A percentile compares a stretch with the other conserved stretches of the same genome.
Evolutionary conservation across 345 rosid genomes (phyloP).

Genomic region (Lagerstroemia speciosa): DNA sequence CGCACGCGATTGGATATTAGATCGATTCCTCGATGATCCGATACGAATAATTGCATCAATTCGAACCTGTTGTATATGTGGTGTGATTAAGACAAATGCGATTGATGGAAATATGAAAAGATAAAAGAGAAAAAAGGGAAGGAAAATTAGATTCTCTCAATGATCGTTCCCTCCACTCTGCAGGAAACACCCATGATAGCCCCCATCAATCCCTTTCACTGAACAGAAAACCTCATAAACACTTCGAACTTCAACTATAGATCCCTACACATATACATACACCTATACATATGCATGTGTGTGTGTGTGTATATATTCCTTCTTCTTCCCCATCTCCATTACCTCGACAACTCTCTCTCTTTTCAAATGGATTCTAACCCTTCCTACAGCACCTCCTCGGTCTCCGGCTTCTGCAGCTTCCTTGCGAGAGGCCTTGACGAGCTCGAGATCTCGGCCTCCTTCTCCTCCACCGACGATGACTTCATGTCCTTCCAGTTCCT

Average conservation of each 20-base stretch:
- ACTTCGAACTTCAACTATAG: background rate
- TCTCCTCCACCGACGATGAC: slow-evolving; percentile 24
- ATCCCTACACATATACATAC: background rate
- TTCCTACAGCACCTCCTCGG: slow-evolving; percentile 22
- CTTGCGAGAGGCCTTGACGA: slow-evolving; percentile 38
- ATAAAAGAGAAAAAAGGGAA: slow-evolving; percentile 13
- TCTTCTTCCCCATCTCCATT: background rate
- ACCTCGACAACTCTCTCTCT: background rate
- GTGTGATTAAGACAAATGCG: background rate
- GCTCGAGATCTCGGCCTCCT: slow-evolving; percentile 25
- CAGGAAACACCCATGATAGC: slow-evolving; percentile 50
- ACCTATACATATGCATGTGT: slow-evolving; percentile 20
- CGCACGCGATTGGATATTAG: too few species aligned
- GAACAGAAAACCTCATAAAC: background rate
- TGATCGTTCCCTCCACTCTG: slow-evolving; percentile 46
- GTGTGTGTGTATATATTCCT: background rate
- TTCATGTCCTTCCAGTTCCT: slow-evolving; percentile 47
- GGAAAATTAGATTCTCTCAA: slow-evolving; percentile 30
- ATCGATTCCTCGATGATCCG: too few species aligned
- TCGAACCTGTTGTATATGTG: too few species aligned
- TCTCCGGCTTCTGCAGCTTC: slow-evolving; percentile 38
- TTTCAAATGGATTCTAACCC: slow-evolving; percentile 36
- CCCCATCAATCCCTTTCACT: slow-evolving; percentile 23
- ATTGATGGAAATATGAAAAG: background rate
- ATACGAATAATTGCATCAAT: too few species aligned